Evolutionary conservation across 108 stramenopile genomes (phyloP), one percentile per base, ranked within the genome.

Genomic region (Nannochloropsis granulata): DNA sequence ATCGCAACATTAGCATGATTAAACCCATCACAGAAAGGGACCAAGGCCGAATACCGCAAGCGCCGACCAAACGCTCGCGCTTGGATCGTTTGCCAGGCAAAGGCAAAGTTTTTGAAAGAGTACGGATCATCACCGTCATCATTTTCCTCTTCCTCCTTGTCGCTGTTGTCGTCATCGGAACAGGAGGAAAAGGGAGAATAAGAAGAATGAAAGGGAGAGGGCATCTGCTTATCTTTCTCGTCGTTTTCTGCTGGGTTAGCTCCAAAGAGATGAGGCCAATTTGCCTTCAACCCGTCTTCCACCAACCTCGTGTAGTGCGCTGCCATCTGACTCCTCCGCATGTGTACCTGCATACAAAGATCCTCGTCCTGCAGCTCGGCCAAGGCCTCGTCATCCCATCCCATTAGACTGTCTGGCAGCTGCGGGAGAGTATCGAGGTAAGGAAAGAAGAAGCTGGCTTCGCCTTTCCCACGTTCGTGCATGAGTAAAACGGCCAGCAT

Each of bases 11-110:
- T 92, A 44, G 79, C 82, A 78, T 93, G 93, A 82, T 93, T 93
- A 9, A 93, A 82, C 44, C 91, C 91, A 82, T 93, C 93, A 5
- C 92, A 92, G 43, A 93, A 89, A 13, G 93, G 93, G 24, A 93
- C 93, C 44, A 93, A 78, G 14, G 92, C 91, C 14, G 91, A 90
- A 91, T 90, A 91, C 43, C 90, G 91, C 79, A 93, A 81, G 3
- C 92, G 84, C 24, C 91, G 78, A 25, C 93, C 93, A 45, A 93
- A 93, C 0, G 93, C 93, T 12, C 93, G 85, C 19, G 93, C 86
- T 24, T 92, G 92, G 19, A 93, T 56, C 11, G 83, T 88, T 45
- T 78, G 84, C 91, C 90, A 93, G 2, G 92, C 89, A 43, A 87
- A 92, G n/a, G 23, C n/a, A 43, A 91, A 92, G 24, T 80, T 26